Conservation (phyloP, 2,329 filamentous ascomycete species). For the Arthrobotrys sphaeroides region DNA sequence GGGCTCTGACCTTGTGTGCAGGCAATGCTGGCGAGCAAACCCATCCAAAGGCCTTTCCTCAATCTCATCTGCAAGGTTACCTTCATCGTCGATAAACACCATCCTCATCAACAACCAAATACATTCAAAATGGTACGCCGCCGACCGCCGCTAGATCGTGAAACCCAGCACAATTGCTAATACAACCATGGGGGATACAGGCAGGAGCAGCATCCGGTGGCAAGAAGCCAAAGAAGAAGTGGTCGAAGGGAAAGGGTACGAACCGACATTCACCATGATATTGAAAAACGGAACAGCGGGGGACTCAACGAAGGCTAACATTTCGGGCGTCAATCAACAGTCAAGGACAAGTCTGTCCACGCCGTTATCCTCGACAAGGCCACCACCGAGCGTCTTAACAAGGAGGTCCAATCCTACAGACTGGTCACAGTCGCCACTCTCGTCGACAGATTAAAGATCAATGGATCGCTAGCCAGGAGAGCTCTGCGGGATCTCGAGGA, state of each 20-base stretch:
- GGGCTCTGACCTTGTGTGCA: constrained; percentile 49
- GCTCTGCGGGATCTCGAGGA: constrained; percentile 94
- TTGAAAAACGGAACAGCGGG: constrained; percentile 57
- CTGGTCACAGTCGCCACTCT: constrained; percentile 98
- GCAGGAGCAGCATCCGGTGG: constrained; percentile 71
- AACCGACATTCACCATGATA: constrained; percentile 54
- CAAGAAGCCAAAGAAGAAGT: constrained; percentile 87
- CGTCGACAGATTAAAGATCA: constrained; percentile 99
- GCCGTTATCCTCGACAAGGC: constrained; percentile 98
- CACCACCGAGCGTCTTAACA: constrained; percentile 98
- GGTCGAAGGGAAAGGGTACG: constrained; percentile 72
- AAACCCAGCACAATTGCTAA: constrained; percentile 32
- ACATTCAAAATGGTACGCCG: constrained; percentile 53
- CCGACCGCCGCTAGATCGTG: background rate
- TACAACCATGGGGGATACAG: constrained; percentile 56
- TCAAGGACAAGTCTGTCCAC: constrained; percentile 99
- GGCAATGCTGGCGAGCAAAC: constrained; percentile 4
- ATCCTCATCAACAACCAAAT: constrained; percentile 53
- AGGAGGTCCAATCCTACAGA: constrained; percentile 99
- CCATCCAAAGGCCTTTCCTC: constrained; percentile 16
- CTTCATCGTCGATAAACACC: constrained; percentile 50
- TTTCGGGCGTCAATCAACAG: constrained; percentile 66
- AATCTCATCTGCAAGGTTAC: constrained; percentile 22
- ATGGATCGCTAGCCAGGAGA: constrained; percentile 92
- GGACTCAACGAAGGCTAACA: constrained; percentile 63